These are phyloP conservation scores for Wickerhamiella brachini DNA, from an alignment of 805 yeast genomes.

Conservation along the genomic window DNA sequence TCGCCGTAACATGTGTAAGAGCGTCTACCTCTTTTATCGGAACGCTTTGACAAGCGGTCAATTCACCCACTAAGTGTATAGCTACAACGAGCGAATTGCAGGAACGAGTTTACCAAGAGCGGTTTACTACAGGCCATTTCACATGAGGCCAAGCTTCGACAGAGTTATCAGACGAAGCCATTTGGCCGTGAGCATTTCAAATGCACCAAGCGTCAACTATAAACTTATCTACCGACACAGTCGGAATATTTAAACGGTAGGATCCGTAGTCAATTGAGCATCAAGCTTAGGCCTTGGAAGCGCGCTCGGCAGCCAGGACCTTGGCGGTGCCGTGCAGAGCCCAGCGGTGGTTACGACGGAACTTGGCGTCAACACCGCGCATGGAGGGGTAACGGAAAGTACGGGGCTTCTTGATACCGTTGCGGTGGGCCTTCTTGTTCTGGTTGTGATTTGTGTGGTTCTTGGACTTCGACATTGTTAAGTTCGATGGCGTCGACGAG, in stretches of 20 bases:
- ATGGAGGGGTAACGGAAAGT: constrained; percentile 95
- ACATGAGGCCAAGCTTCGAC: too few species aligned
- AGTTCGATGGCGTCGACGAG: not conserved
- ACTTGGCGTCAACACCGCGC: constrained; percentile 98
- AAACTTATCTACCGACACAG: not conserved
- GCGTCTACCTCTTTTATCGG: too few species aligned
- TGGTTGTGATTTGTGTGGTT: constrained; percentile 99
- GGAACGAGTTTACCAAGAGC: too few species aligned
- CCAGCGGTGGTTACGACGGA: constrained; percentile 98
- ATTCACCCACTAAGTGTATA: too few species aligned
- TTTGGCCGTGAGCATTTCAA: too few species aligned
- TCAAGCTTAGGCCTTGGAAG: constrained; percentile 29
- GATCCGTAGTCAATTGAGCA: not conserved
- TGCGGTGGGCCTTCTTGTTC: constrained; percentile 98
- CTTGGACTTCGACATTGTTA: constrained; percentile 93
- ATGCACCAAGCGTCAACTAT: not conserved
- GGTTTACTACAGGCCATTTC: too few species aligned
- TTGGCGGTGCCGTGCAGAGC: constrained; percentile 96
- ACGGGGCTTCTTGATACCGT: constrained; percentile 99
- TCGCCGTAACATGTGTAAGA: too few species aligned
- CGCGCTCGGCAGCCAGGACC: constrained; percentile 76
- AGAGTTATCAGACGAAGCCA: too few species aligned
- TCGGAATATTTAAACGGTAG: not conserved
- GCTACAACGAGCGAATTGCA: too few species aligned
- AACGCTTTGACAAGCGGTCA: too few species aligned